Percentiles rank a stretch among this genome's conserved stretches.
Conservation (phyloP, 2,329 filamentous ascomycete genomes). For the Fusarium continuum region DNA sequence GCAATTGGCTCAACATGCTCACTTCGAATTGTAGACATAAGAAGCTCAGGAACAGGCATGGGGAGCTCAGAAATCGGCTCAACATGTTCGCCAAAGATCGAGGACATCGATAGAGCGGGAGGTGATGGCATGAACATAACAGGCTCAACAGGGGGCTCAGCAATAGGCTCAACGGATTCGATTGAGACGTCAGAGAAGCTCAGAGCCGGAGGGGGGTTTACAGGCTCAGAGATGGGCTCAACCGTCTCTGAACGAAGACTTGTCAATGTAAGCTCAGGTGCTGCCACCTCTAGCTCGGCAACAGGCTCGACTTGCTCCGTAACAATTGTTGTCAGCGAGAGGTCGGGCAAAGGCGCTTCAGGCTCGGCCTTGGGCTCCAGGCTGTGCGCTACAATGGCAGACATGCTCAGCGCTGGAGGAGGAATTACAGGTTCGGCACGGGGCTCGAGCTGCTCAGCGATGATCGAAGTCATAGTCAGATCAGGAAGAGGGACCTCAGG, state of each 20-base stretch:
- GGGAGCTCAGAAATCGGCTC: constrained; percentile 35
- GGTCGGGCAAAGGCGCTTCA: constrained; percentile 32
- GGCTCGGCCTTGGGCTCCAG: constrained; percentile 43
- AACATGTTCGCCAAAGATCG: constrained; percentile 22
- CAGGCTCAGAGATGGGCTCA: constrained; percentile 25
- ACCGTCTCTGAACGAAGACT: neutral
- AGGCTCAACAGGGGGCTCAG: constrained; percentile 36
- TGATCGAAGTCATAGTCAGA: constrained; percentile 42
- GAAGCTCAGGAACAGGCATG: constrained; percentile 15
- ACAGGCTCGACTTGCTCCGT: constrained; percentile 46
- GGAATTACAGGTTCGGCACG: constrained; percentile 38
- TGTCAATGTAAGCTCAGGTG: neutral
- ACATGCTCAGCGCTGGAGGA: constrained; percentile 40
- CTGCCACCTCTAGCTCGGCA: constrained; percentile 17
- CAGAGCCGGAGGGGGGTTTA: constrained; percentile 34
- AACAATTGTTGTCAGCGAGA: constrained; percentile 48
- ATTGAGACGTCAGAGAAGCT: constrained; percentile 32
- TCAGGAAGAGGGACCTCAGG: constrained; percentile 41
- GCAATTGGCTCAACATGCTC: constrained; percentile 35
- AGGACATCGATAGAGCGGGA: constrained; percentile 28
- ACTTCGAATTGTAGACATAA: constrained; percentile 32
- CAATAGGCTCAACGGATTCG: constrained; percentile 29
- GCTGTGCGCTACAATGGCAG: constrained; percentile 38
- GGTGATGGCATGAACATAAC: constrained; percentile 35
- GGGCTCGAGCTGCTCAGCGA: constrained; percentile 44